phyloP scores from a whole-genome alignment of 179 eudicot genomes.

The Carnegiea gigantea region DNA sequence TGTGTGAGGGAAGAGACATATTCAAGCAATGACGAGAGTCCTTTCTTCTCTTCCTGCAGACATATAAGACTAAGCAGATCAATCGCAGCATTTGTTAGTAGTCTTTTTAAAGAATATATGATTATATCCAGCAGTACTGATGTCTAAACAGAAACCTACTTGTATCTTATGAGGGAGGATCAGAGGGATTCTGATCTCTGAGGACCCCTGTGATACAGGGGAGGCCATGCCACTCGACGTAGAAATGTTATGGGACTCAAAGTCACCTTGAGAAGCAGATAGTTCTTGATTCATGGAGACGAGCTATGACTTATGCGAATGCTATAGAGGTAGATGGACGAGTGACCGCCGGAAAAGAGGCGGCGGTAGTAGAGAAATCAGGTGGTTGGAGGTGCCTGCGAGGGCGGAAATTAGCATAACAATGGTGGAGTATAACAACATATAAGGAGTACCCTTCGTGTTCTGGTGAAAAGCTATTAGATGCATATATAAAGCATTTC shows the following conservation, averaged over 20 bases:
- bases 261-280: not conserved
- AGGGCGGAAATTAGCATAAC: not conserved
- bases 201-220: not conserved
- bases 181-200: not conserved
- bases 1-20: not conserved
- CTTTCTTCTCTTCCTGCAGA: constrained; percentile 5
- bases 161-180: not conserved
- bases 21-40: not conserved
- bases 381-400: not conserved
- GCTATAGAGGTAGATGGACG: not conserved
- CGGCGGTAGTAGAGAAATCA: not conserved
- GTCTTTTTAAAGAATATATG: no score
- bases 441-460: no score
- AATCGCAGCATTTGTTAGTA: not conserved
- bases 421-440: not conserved
- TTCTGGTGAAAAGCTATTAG: no score
- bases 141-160: not conserved
- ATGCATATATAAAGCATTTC: no score
- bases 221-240: no score
- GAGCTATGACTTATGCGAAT: not conserved
- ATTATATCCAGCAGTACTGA: no score
- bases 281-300: not conserved
- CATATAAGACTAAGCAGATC: not conserved
- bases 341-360: no score
- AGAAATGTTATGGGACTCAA: no score